Conservation (phyloP, 192 early-diverging fungal genomes). For the Coemansia umbellata region DNA sequence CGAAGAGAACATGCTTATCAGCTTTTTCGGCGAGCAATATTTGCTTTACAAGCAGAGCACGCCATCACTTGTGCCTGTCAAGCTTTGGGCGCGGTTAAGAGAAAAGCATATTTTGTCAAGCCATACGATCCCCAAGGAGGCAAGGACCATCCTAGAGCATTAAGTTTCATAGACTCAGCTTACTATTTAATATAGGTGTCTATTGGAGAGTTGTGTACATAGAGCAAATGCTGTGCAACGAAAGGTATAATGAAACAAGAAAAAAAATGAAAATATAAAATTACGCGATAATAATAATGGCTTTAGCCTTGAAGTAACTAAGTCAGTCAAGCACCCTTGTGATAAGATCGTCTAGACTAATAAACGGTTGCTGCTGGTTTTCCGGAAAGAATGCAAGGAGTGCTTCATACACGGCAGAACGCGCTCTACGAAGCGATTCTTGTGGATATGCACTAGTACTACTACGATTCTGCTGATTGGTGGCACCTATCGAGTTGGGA, state of each 20-base stretch:
- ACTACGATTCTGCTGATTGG: background rate
- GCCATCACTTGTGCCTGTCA: conserved; percentile 65
- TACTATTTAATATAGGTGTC: no score
- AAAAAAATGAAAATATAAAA: no score
- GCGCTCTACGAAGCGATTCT: conserved; percentile 20
- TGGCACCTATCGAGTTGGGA: background rate
- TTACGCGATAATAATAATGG: no score
- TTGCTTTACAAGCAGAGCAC: conserved; percentile 60
- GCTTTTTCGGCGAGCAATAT: conserved; percentile 85
- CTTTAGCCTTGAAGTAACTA: no score
- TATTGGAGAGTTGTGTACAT: no score
- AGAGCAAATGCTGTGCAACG: no score
- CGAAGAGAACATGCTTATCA: conserved; percentile 70
- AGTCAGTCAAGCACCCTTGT: conserved; percentile 6
- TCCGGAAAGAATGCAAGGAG: conserved; percentile 38
- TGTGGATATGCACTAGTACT: background rate
- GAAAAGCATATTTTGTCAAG: background rate
- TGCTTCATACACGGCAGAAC: conserved; percentile 32
- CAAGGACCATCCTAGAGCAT: no score
- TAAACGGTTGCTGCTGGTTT: conserved; percentile 27
- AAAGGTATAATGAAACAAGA: no score
- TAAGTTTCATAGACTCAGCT: no score
- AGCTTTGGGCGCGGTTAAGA: background rate
- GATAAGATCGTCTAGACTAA: conserved; percentile 17
- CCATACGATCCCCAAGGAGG: no score